phyloP scores from a whole-genome alignment of 495 filamentous ascomycete species.

The Talaromyces trachyspermus region DNA sequence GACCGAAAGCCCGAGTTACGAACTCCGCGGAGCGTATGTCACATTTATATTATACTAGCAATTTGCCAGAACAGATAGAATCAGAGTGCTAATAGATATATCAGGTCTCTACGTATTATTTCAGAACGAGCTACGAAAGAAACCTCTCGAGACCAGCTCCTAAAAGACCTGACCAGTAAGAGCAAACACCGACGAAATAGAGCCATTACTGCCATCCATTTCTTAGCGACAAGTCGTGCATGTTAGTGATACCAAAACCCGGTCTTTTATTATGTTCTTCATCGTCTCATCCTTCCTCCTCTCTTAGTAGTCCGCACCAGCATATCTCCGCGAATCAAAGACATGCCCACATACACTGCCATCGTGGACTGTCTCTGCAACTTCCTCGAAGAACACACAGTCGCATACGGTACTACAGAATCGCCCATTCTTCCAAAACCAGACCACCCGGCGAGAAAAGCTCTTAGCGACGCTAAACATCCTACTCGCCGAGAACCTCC shows the following conservation, averaged over 20 bases:
- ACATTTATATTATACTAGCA: background rate
- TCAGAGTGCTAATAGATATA: background rate
- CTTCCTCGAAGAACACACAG: slow-evolving; percentile 35
- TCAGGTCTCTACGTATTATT: slow-evolving; percentile 37
- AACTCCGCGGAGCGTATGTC: slow-evolving; percentile 45
- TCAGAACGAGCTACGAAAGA: slow-evolving; percentile 40
- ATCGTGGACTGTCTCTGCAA: slow-evolving; percentile 42
- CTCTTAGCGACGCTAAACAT: slow-evolving; percentile 31
- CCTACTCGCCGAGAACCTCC: slow-evolving; percentile 31
- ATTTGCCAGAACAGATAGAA: background rate
- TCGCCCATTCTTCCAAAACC: slow-evolving; percentile 39
- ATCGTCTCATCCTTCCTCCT: background rate
- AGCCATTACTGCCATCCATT: slow-evolving; percentile 38
- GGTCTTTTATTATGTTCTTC: too few relatives aligned
- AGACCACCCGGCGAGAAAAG: slow-evolving; percentile 38
- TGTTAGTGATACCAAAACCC: slow-evolving; percentile 25
- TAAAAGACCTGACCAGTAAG: slow-evolving; percentile 33
- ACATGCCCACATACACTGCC: slow-evolving; percentile 32
- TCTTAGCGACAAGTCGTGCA: slow-evolving; percentile 35
- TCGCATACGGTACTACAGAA: slow-evolving; percentile 27
- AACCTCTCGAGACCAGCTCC: slow-evolving; percentile 31
- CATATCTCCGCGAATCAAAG: slow-evolving; percentile 30
- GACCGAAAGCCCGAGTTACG: slow-evolving; percentile 40
- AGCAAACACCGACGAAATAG: slow-evolving; percentile 26
- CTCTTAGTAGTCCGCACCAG: slow-evolving; percentile 31